Conservation (phyloP, 768 basidiomycete species). For the Scleroderma citrinum region DNA sequence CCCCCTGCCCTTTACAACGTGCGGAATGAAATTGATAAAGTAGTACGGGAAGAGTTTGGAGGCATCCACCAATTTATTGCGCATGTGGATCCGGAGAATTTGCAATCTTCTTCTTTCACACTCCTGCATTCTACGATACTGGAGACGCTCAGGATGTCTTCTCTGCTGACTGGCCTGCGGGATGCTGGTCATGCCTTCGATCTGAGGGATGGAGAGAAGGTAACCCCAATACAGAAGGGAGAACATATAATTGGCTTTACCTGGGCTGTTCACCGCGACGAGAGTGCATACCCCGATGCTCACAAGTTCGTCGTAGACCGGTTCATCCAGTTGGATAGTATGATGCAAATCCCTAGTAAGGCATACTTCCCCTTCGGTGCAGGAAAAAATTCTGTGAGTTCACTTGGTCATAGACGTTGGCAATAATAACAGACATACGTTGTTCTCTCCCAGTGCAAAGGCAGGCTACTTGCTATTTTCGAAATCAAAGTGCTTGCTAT, state of each 20-base stretch:
- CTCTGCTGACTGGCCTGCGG: conserved; percentile 13
- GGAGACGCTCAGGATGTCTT: conserved; percentile 21
- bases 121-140: conserved; percentile 22
- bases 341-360: conserved; percentile 8
- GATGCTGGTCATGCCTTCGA: conserved; percentile 14
- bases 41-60: conserved; percentile 7
- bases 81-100: conserved; percentile 3
- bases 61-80: conserved; percentile 10
- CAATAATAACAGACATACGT: not conserved
- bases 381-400: conserved; percentile 15
- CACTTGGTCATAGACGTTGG: not conserved
- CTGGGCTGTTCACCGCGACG: conserved; percentile 18
- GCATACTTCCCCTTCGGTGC: conserved; percentile 14
- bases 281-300: conserved; percentile 7
- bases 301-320: conserved; percentile 15
- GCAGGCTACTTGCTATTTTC: not conserved
- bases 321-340: conserved; percentile 9
- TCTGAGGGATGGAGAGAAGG: conserved; percentile 5
- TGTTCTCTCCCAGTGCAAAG: not conserved
- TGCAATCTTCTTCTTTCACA: conserved; percentile 15
- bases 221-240: conserved; percentile 15
- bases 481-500: not conserved
- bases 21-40: conserved; percentile 40
- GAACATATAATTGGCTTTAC: conserved; percentile 15
- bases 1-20: conserved; percentile 39